Percentiles rank a stretch among this genome's conserved stretches.
Conservation (phyloP, 345 rosid genomes). For the Salix arbutifolia region DNA sequence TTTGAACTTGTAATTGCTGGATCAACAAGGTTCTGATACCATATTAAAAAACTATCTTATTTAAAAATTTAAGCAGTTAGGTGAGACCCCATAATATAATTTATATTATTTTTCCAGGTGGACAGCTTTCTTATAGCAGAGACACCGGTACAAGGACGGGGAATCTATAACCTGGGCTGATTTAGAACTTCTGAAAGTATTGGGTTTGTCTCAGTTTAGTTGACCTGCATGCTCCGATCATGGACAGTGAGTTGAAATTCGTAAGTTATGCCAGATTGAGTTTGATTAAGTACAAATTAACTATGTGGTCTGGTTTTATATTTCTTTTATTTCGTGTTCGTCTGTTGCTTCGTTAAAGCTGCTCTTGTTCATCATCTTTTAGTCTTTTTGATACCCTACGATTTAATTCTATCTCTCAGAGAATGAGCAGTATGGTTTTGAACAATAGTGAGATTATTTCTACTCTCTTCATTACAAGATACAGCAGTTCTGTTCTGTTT, state of each 20-base stretch:
- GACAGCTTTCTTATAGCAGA: constrained; percentile 27
- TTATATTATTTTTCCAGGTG: constrained; percentile 20
- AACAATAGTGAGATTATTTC: background rate
- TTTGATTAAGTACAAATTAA: background rate
- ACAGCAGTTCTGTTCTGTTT: background rate
- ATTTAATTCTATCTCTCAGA: background rate
- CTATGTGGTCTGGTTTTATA: background rate
- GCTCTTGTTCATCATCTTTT: background rate
- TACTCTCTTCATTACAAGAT: background rate
- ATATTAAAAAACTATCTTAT: too few species aligned
- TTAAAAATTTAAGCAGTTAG: too few species aligned
- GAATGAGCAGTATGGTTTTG: background rate
- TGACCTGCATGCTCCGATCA: background rate
- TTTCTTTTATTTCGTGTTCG: background rate
- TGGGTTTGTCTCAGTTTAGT: constrained; percentile 4
- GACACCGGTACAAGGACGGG: constrained; percentile 79
- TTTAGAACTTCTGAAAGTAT: background rate
- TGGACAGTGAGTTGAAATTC: too few species aligned
- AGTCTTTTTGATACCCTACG: background rate
- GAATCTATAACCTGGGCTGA: constrained; percentile 33
- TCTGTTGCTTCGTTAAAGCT: background rate
- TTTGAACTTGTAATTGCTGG: too few species aligned
- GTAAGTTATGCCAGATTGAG: background rate
- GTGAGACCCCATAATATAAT: too few species aligned
- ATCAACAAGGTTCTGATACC: too few species aligned